phyloP scores from a whole-genome alignment of 2,329 filamentous ascomycete genomes.

The Cercospora sesami region DNA sequence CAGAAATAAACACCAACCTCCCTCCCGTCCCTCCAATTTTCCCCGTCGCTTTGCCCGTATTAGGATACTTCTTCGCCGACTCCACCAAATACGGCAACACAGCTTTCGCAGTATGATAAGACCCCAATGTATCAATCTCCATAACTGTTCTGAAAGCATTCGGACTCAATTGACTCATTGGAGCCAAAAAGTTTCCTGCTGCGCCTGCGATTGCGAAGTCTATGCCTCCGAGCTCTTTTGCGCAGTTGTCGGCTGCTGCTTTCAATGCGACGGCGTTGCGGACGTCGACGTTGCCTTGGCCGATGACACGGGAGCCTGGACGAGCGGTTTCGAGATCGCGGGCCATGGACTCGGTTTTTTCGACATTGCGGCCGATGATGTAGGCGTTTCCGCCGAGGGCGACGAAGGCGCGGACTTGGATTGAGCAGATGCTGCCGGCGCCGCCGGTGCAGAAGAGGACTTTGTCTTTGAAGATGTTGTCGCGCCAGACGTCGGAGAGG shows the following conservation, averaged over 20 bases:
- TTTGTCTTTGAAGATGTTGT: slow-evolving; percentile 83
- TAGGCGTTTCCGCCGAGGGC: slow-evolving; percentile 89
- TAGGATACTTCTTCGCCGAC: slow-evolving; percentile 65
- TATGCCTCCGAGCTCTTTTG: slow-evolving; percentile 78
- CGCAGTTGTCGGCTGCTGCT: slow-evolving; percentile 75
- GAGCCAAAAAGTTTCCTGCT: slow-evolving; percentile 91
- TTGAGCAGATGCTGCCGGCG: slow-evolving; percentile 89
- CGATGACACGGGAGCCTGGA: slow-evolving; percentile 77
- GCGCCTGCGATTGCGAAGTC: slow-evolving; percentile 95
- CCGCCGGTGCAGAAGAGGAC: slow-evolving; percentile 95
- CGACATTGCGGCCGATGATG: slow-evolving; percentile 85
- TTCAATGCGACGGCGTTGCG: slow-evolving; percentile 65
- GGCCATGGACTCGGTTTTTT: slow-evolving; percentile 81
- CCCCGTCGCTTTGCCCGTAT: slow-evolving; percentile 53
- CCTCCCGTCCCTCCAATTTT: slow-evolving; percentile 60
- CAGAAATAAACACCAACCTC: slow-evolving; percentile 85
- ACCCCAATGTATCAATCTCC: slow-evolving; percentile 92
- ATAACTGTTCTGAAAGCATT: slow-evolving; percentile 96
- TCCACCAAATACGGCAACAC: slow-evolving; percentile 77
- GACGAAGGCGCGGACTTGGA: slow-evolving; percentile 88
- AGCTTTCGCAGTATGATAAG: slow-evolving; percentile 92
- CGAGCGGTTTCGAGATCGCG: slow-evolving; percentile 79
- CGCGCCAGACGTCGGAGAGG: slow-evolving; percentile 79
- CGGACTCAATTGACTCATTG: slow-evolving; percentile 74
- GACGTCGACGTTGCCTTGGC: slow-evolving; percentile 74